These are phyloP conservation scores for Nakaseomyces bracarensis DNA, from an alignment of 1,139 yeast genomes.

Conservation along the genomic window DNA sequence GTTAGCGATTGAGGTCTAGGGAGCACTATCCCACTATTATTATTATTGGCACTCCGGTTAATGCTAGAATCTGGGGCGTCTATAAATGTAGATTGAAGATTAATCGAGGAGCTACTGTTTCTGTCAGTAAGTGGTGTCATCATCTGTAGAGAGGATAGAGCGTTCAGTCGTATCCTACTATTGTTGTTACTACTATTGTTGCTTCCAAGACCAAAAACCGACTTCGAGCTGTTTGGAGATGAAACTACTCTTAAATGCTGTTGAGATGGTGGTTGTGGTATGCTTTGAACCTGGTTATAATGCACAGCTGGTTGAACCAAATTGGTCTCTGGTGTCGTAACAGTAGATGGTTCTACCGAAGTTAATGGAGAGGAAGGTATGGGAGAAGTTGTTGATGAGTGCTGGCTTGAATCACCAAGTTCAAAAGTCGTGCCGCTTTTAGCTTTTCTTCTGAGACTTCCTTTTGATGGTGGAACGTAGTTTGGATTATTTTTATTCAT, in stretches of 20 bases:
- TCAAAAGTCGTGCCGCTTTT: constrained; percentile 4
- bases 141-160: constrained; percentile 34
- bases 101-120: constrained; percentile 5
- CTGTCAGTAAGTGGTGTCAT: constrained; percentile 33
- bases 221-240: constrained; percentile 13
- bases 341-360: constrained; percentile 16
- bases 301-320: constrained; percentile 10
- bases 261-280: neutral
- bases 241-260: neutral
- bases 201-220: constrained; percentile 15
- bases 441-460: constrained; percentile 7
- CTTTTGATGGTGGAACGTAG: constrained; percentile 1
- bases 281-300: neutral
- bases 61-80: constrained; percentile 4
- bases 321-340: constrained; percentile 20
- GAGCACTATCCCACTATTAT: constrained; percentile 9
- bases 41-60: constrained; percentile 1
- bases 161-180: constrained; percentile 25
- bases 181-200: constrained; percentile 13
- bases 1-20: constrained; percentile 26
- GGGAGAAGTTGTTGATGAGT: constrained; percentile 6
- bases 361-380: neutral
- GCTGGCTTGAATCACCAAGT: constrained; percentile 2
- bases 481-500: neutral
- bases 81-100: neutral